Conservation (phyloP, 306 rosid species). For the Prunus fruticosa region DNA sequence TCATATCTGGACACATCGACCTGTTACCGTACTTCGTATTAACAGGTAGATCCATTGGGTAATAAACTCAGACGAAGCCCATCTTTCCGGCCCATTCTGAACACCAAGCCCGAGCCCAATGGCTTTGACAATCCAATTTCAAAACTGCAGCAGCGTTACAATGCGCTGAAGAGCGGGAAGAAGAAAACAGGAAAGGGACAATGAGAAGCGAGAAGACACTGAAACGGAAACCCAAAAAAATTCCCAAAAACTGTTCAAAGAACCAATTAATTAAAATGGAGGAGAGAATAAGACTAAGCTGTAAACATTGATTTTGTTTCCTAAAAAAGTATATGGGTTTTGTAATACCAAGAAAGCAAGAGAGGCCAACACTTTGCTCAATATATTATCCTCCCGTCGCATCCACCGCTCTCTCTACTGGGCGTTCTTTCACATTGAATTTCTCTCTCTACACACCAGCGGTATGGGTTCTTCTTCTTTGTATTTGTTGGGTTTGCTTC, state of each 20-base stretch:
- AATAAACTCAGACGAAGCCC: background rate
- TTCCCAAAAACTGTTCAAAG: background rate
- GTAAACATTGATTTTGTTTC: slow-evolving; percentile 7
- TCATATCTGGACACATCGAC: no score
- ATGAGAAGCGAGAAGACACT: background rate
- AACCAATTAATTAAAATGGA: background rate
- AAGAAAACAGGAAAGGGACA: background rate
- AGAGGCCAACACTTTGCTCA: background rate
- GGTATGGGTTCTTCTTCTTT: background rate
- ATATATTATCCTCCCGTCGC: background rate
- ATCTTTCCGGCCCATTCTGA: background rate
- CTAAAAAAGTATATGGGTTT: background rate
- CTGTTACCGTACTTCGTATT: no score
- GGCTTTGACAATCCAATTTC: background rate
- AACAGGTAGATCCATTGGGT: no score
- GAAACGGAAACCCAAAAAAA: background rate
- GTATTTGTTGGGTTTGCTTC: background rate
- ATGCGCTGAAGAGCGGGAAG: slow-evolving; percentile 13
- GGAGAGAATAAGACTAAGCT: background rate
- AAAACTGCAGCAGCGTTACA: background rate
- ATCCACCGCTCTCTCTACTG: background rate
- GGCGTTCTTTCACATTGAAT: no score
- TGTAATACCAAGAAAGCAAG: background rate
- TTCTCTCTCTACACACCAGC: background rate
- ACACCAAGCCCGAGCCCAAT: background rate